Conservation (phyloP, 352 stramenopile genomes). For the Phytophthora podocarpi region DNA sequence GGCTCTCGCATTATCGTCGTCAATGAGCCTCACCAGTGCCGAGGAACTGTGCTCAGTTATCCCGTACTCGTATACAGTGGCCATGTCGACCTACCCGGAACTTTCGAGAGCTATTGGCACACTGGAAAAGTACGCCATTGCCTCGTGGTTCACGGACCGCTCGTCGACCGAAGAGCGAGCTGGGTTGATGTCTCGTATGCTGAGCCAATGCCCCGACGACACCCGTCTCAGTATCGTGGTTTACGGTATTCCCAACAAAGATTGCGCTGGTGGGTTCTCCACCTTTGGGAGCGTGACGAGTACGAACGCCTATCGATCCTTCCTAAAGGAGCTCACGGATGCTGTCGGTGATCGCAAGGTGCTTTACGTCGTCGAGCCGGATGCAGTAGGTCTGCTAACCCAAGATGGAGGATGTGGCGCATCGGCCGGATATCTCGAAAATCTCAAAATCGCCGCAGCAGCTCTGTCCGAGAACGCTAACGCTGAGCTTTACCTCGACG, state of each 20-base stretch:
- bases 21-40: too few relatives aligned
- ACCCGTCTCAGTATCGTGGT: constrained; percentile 55
- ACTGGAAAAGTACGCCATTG: constrained; percentile 45
- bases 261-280: constrained; percentile 57
- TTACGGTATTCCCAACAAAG: constrained; percentile 68
- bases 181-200: constrained; percentile 30
- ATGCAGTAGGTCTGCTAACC: constrained; percentile 51
- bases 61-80: constrained; percentile 45
- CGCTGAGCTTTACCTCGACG: constrained; percentile 64
- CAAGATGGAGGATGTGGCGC: constrained; percentile 44
- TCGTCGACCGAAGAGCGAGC: constrained; percentile 21
- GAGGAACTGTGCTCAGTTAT: constrained; percentile 53
- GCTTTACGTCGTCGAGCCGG: constrained; percentile 64
- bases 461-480: constrained; percentile 53
- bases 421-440: constrained; percentile 47
- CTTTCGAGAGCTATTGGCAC: constrained; percentile 40
- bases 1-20: constrained; percentile 4
- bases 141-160: constrained; percentile 61
- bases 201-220: constrained; percentile 34
- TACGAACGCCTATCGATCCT: constrained; percentile 44
- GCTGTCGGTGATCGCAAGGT: constrained; percentile 53
- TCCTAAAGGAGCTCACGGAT: constrained; percentile 42
- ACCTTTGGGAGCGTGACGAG: constrained; percentile 34
- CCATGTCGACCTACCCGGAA: constrained; percentile 42
- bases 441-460: constrained; percentile 49